Percentiles rank a stretch among this genome's conserved stretches.
These are phyloP conservation scores for Trifolium subterraneum DNA, from an alignment of 306 rosid genomes.

Conservation along the genomic window DNA sequence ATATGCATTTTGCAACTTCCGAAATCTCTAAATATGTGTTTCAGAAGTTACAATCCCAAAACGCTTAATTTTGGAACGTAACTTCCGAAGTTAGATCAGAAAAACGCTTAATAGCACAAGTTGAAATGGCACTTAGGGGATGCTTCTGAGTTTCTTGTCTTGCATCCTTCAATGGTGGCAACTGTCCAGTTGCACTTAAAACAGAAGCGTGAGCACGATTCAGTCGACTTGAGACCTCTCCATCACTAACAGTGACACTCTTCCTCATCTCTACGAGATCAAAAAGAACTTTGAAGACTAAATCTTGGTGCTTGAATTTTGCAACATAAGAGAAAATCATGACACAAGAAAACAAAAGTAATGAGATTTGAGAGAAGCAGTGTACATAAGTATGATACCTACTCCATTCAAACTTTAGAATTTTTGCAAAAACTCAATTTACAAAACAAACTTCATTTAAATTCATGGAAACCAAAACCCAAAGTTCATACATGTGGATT, in stretches of 20 bases:
- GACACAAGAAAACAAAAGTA: background rate
- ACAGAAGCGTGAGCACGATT: conserved; percentile 83
- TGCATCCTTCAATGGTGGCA: conserved; percentile 55
- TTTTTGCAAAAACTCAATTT: too few relatives aligned
- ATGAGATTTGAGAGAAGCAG: background rate
- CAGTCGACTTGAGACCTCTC: conserved; percentile 62
- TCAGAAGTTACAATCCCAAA: too few relatives aligned
- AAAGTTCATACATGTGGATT: too few relatives aligned
- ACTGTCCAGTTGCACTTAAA: conserved; percentile 52
- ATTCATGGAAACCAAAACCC: too few relatives aligned
- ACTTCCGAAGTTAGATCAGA: too few relatives aligned
- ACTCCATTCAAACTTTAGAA: too few relatives aligned
- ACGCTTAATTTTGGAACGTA: too few relatives aligned
- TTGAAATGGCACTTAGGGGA: conserved; percentile 45
- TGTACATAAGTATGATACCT: too few relatives aligned
- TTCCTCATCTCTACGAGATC: conserved; percentile 71
- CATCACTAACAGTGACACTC: conserved; percentile 35
- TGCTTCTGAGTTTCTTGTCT: conserved; percentile 52
- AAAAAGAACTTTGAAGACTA: conserved; percentile 36
- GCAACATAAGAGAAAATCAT: conserved; percentile 43
- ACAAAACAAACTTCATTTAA: too few relatives aligned
- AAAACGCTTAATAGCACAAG: too few relatives aligned
- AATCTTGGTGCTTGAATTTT: conserved; percentile 44
- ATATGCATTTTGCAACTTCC: too few relatives aligned
- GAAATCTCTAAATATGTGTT: too few relatives aligned